These are phyloP conservation scores for Pyrenophora tritici-repentis DNA, from an alignment of 2,329 filamentous ascomycete species.

Conservation along the genomic window DNA sequence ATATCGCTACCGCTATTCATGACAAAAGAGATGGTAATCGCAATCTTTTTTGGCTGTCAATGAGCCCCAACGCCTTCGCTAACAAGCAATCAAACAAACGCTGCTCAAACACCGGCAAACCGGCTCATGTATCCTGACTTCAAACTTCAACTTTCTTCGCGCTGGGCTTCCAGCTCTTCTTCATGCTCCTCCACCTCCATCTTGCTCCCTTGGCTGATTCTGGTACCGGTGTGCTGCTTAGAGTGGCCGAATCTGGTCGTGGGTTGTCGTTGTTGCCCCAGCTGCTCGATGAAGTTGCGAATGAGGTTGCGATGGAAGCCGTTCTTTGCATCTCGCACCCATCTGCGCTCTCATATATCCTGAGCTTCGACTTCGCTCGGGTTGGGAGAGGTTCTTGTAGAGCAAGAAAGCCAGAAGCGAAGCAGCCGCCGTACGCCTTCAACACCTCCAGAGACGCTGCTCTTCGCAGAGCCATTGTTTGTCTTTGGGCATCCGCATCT, in stretches of 20 bases:
- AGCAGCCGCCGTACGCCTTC: slow-evolving; percentile 40
- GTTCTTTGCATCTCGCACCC: slow-evolving; percentile 29
- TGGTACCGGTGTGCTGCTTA: slow-evolving; percentile 24
- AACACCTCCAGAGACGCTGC: slow-evolving; percentile 37
- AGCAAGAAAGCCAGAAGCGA: slow-evolving; percentile 38
- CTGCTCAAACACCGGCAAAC: slow-evolving; percentile 3
- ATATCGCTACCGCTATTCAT: slow-evolving; percentile 3
- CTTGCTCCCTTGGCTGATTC: slow-evolving; percentile 19
- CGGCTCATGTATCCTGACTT: not conserved
- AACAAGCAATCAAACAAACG: slow-evolving; percentile 15
- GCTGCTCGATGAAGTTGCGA: slow-evolving; percentile 17
- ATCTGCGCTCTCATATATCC: slow-evolving; percentile 29
- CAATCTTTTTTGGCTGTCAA: slow-evolving; percentile 3
- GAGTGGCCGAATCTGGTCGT: slow-evolving; percentile 41
- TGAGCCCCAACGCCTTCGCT: slow-evolving; percentile 25
- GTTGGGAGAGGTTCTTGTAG: slow-evolving; percentile 32
- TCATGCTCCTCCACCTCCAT: slow-evolving; percentile 31
- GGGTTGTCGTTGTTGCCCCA: slow-evolving; percentile 27
- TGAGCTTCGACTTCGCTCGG: slow-evolving; percentile 23
- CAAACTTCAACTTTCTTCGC: slow-evolving; percentile 2
- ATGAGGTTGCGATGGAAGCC: slow-evolving; percentile 32
- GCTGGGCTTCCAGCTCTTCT: slow-evolving; percentile 22
- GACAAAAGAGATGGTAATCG: slow-evolving; percentile 19
- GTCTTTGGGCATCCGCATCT: slow-evolving; percentile 21
- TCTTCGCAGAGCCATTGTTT: slow-evolving; percentile 28